Conservation (phyloP, 2,329 filamentous ascomycete species). For the Diaporthe sp. region DNA sequence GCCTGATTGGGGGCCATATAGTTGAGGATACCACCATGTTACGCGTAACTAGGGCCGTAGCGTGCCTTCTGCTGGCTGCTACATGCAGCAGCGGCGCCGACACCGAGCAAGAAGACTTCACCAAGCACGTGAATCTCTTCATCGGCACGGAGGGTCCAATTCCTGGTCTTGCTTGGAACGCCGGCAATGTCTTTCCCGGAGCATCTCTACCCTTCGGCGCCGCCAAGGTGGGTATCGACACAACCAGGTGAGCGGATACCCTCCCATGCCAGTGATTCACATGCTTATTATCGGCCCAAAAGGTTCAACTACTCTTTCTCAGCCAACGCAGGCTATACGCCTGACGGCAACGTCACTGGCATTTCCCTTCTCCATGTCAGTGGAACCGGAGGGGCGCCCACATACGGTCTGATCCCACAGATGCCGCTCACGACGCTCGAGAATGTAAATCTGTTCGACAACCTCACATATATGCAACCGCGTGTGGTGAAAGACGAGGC, state of each 20-base stretch:
- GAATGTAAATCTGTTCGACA: constrained; percentile 65
- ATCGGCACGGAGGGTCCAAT: constrained; percentile 61
- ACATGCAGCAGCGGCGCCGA: constrained; percentile 5
- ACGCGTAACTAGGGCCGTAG: neutral
- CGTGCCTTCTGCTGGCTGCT: constrained; percentile 2
- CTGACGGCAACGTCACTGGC: constrained; percentile 66
- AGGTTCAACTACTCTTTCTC: constrained; percentile 22
- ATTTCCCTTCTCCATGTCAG: constrained; percentile 75
- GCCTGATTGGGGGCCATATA: neutral
- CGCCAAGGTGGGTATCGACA: constrained; percentile 64
- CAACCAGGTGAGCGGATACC: constrained; percentile 59
- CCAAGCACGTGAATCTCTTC: constrained; percentile 62
- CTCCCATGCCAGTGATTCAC: neutral
- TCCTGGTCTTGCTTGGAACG: constrained; percentile 52
- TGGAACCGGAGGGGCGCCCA: constrained; percentile 76
- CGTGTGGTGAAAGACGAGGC: constrained; percentile 62
- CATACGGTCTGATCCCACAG: constrained; percentile 75
- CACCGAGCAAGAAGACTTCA: constrained; percentile 48
- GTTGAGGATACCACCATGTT: neutral
- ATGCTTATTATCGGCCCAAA: neutral
- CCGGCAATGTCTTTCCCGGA: constrained; percentile 63
- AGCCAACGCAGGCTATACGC: constrained; percentile 42
- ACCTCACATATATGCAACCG: constrained; percentile 62
- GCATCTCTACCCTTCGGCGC: constrained; percentile 61
- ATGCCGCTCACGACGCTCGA: constrained; percentile 62